phyloP scores from a whole-genome alignment of 768 basidiomycete species.

The Amanita pseudoporphyria region DNA sequence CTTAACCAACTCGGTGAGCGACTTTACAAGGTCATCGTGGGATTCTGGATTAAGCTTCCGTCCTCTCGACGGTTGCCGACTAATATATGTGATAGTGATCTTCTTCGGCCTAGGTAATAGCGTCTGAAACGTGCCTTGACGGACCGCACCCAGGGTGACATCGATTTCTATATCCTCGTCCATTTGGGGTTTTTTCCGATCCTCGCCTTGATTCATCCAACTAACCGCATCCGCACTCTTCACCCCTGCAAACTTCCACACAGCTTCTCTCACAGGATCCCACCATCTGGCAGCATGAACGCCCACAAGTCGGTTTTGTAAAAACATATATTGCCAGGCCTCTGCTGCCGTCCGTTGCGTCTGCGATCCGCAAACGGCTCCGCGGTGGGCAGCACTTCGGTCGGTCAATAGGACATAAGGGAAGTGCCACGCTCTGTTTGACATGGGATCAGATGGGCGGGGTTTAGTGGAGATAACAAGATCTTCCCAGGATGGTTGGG shows the following conservation, averaged over 20 bases:
- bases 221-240: conserved; percentile 11
- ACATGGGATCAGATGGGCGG: conserved; percentile 7
- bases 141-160: conserved; percentile 1
- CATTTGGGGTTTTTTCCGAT: conserved; percentile 3
- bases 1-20: conserved; percentile 39
- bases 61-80: conserved; percentile 44
- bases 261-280: conserved; percentile 58
- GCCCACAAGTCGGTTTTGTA: conserved; percentile 24
- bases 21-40: conserved; percentile 43
- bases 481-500: conserved; percentile 63
- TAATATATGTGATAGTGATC: conserved; percentile 66
- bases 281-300: conserved; percentile 57
- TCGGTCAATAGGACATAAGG: conserved; percentile 62
- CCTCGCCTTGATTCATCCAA: conserved; percentile 5
- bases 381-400: conserved; percentile 69
- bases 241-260: conserved; percentile 57
- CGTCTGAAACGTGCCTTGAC: conserved; percentile 14
- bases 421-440: conserved; percentile 59
- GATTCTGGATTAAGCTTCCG: conserved; percentile 45
- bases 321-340: conserved; percentile 46
- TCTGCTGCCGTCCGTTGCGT: conserved; percentile 69
- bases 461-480: conserved; percentile 28
- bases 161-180: conserved; percentile 4
- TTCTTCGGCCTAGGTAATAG: conserved; percentile 32
- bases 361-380: conserved; percentile 46